phyloP scores from a whole-genome alignment of 148 eudicot species.

The Cornus controversa region DNA sequence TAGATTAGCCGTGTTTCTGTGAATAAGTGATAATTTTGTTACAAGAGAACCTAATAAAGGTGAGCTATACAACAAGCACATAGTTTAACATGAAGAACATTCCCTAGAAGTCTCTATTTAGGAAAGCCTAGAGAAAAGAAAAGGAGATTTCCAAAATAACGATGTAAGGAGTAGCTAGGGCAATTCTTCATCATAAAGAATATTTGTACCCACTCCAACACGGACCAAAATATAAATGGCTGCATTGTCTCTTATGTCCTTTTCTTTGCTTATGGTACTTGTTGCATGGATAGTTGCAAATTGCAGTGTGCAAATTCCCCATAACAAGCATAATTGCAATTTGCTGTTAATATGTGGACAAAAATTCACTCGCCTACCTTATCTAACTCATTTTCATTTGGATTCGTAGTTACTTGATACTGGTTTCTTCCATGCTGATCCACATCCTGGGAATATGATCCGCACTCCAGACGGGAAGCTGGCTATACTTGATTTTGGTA shows the following conservation, averaged over 20 bases:
- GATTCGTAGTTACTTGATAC: slow-evolving; percentile 88
- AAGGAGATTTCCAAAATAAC: too few relatives aligned
- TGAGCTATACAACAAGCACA: too few relatives aligned
- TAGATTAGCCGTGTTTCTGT: too few relatives aligned
- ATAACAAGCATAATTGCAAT: neutral
- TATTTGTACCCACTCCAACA: neutral
- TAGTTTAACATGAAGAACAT: too few relatives aligned
- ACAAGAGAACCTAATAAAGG: too few relatives aligned
- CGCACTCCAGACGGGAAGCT: slow-evolving; percentile 98
- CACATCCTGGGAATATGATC: slow-evolving; percentile 97
- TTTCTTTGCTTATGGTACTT: neutral
- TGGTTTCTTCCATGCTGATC: slow-evolving; percentile 99
- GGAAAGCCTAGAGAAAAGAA: too few relatives aligned
- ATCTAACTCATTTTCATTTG: slow-evolving; percentile 19
- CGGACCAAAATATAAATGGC: neutral
- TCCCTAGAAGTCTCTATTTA: neutral
- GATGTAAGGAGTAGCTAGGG: too few relatives aligned
- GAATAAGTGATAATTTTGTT: too few relatives aligned
- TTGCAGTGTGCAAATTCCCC: slow-evolving; percentile 2
- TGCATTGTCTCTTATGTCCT: neutral
- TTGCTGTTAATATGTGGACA: neutral
- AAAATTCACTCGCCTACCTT: neutral
- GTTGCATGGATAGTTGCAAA: neutral
- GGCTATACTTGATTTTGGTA: slow-evolving; percentile 96
- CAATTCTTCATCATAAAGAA: too few relatives aligned